Conservation (phyloP, 148 eudicot species). For the Bassia scoparia region DNA sequence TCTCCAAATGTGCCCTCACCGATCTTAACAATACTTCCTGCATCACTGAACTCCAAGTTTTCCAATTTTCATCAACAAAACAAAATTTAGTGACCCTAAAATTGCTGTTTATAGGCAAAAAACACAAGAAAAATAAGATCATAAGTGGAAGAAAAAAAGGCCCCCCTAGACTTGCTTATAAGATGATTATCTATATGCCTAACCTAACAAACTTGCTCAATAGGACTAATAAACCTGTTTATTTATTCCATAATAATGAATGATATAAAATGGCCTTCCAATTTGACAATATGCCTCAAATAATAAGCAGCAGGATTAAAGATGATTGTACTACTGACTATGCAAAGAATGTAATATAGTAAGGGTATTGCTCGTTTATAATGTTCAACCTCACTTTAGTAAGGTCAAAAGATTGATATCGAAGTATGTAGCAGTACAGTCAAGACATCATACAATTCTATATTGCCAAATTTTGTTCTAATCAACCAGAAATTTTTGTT, state of each 20-base stretch:
- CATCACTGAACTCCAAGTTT: slow-evolving; percentile 48
- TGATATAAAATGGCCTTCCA: background rate
- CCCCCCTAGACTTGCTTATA: background rate
- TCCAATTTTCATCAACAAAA: slow-evolving; percentile 25
- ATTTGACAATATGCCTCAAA: background rate
- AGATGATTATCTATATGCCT: too few species aligned
- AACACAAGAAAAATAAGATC: background rate
- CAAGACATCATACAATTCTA: background rate
- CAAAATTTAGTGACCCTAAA: background rate
- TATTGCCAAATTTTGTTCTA: background rate
- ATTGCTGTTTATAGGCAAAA: background rate
- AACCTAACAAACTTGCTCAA: too few species aligned
- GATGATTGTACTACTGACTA: slow-evolving; percentile 2
- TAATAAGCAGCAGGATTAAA: background rate
- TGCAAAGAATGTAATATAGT: background rate
- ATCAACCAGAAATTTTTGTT: background rate
- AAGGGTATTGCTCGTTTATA: background rate
- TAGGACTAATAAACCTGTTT: too few species aligned
- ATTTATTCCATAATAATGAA: too few species aligned
- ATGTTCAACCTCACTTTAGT: background rate
- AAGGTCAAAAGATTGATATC: background rate
- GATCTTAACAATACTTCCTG: slow-evolving; percentile 56
- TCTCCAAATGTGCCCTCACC: slow-evolving; percentile 99
- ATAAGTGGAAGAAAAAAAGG: background rate
- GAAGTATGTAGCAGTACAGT: background rate